Base-by-base conservation (phyloP, 2,329 filamentous ascomycete genomes). In the Curvularia sp. region DNA sequence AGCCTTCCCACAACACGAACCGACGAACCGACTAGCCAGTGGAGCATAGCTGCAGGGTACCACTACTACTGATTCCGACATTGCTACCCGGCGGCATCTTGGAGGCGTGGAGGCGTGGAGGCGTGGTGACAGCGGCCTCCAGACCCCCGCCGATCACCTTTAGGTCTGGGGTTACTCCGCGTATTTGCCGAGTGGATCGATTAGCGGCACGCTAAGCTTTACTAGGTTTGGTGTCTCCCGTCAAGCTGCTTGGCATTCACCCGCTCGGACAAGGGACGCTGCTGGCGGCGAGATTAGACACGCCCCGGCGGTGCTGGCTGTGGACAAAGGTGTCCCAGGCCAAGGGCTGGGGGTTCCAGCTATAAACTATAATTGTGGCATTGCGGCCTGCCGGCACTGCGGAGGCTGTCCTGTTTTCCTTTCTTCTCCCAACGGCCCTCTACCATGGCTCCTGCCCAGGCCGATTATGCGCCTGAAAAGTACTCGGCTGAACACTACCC, bases 401-500 rank as follows among this genome's bases (percentile, higher is more conserved):
- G 4, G 10, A 13, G 28, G 6, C 44, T 13, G 18, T 47, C 12
- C 26, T 28, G 9, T 20, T 26, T 28, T 39, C 10, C 15, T 20
- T 28, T 55, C 44, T 31, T 38, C 26, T 5, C 49, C 18, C 24
- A 22, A 18, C 39, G 24, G 18, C 33, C n/a, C 24, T 44, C 44
- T 28, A 58, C 24, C 31, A 67, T 66, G 63, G 55, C 55, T 26
- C 55, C 53, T 50, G 30, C 46, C 24, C 56, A 58, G 30, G 41
- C 42, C 15, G 49, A 48, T 12, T 52, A 53, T 33, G n/a, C 9
- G n/a, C 18, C 38, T 20, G 39, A 51, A 42, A 24, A 51, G 49
- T 24, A 41, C 24, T 46, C 57, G 41, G 53, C 56, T 4, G 67
- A 71, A 33, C 71, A 70, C 50, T 50, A 52, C 26, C 38, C 63